Evolutionary conservation across 306 rosid genomes (phyloP), one percentile per base, ranked within the genome.

Genomic region (Begonia masoniana): DNA sequence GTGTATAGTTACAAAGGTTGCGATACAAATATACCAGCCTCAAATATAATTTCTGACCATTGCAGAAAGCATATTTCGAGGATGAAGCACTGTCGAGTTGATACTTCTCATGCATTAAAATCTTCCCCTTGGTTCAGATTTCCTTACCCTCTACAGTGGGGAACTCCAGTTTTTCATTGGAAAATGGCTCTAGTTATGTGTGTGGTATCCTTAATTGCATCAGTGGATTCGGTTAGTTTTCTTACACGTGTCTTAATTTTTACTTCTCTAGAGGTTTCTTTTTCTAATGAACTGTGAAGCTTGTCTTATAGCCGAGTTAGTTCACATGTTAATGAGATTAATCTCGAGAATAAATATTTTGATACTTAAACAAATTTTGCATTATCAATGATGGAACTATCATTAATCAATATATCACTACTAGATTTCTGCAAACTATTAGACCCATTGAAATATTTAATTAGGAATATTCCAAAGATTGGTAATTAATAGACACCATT

Each of bases 91-190:
- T 92, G 99, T 61, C 84, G 96, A 62, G 88, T 86, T 53, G 96
- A 92, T 81, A 86, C 96, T 60, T 77, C 93, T 64, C 78, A 77
- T 15, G 96, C 93, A 42, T 49, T 92, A 54, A 74, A 63, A 58
- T 78, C 82, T 65, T 79, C 99, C 56, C 88, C 94, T 15, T 92
- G 99, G 99, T 86, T 92, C 78, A 81, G 99, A 67, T 92, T 92
- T 77, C 99, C 99, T 35, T 92, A 86, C 66, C 99, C 99, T 1
- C 66, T 92, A 56, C 99, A 92, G 72, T 92, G 99, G 96, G 99
- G 99, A 59, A 77, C 94, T 53, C 99, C 99, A 23, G 95, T 92
- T 72, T 92, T 92, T 76, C 78, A 78, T 69, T 92, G 99, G 99
- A 86, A 86, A 77, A 75, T 80, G 95, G 87, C 96, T 62, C 64